A percentile compares a stretch with the other conserved stretches of the same genome.
Evolutionary conservation across 495 filamentous ascomycete genomes (phyloP).

Genomic region (Cercophora samala): DNA sequence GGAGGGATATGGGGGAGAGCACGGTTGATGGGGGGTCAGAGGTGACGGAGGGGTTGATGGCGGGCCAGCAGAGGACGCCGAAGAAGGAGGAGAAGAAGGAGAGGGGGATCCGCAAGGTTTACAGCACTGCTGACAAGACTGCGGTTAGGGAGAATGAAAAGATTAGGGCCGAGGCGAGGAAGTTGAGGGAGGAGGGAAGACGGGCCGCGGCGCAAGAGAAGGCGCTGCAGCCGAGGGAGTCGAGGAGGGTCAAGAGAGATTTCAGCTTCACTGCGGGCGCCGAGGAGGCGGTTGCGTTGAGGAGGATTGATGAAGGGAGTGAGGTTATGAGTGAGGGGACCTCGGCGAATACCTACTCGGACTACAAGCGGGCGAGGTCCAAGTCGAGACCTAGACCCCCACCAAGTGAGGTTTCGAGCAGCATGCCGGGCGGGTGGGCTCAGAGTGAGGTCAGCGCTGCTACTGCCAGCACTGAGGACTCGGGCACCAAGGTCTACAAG

Average conservation of each 20-base stretch:
- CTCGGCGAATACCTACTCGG: constrained; percentile 2
- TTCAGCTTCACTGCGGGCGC: constrained; percentile 48
- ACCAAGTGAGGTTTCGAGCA: constrained; percentile 19
- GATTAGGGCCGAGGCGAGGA: constrained; percentile 47
- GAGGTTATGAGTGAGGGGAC: constrained; percentile 15
- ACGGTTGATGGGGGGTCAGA: constrained; percentile 54
- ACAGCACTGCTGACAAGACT: constrained; percentile 49
- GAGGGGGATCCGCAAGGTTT: constrained; percentile 54
- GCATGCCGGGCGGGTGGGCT: constrained; percentile 55
- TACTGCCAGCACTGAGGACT: constrained; percentile 40
- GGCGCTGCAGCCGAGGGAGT: neutral
- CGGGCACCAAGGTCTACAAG: constrained; percentile 77
- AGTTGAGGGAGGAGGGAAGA: constrained; percentile 40
- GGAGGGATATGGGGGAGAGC: constrained; percentile 31
- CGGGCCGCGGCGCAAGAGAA: neutral
- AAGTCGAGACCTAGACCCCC: constrained; percentile 36
- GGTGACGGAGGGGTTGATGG: constrained; percentile 53
- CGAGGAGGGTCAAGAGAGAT: constrained; percentile 34
- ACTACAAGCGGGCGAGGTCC: constrained; percentile 33
- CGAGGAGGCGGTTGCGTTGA: constrained; percentile 36
- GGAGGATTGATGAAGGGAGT: constrained; percentile 31
- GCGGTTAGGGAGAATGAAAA: constrained; percentile 43
- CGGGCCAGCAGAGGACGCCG: constrained; percentile 45
- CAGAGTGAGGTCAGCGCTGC: constrained; percentile 53
- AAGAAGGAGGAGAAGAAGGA: constrained; percentile 37